phyloP scores from a whole-genome alignment of 2,329 filamentous ascomycete genomes.

The Xylaria arbuscula region DNA sequence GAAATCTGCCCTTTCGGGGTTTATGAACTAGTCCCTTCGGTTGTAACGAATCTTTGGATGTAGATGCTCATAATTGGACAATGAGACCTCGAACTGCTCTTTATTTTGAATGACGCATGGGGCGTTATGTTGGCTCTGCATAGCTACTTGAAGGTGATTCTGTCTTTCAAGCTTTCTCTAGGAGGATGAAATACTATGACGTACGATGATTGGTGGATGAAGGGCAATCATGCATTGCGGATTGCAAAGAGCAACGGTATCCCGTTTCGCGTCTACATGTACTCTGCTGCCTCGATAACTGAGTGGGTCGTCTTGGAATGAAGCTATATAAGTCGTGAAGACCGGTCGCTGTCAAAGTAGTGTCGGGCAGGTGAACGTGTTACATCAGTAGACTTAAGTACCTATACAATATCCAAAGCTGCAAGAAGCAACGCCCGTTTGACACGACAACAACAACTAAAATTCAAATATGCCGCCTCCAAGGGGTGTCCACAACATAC shows the following conservation, averaged over 20 bases:
- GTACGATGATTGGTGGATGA: too few relatives aligned
- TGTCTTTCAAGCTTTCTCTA: too few relatives aligned
- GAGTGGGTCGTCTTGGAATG: neutral
- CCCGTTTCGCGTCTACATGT: neutral
- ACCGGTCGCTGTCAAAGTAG: neutral
- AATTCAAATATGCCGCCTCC: slow-evolving; percentile 44
- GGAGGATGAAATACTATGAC: too few relatives aligned
- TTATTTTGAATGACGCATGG: neutral
- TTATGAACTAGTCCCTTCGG: slow-evolving; percentile 9
- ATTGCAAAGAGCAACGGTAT: neutral
- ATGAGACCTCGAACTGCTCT: neutral
- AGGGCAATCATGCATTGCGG: too few relatives aligned
- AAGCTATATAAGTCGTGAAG: slow-evolving; percentile 19
- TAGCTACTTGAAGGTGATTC: too few relatives aligned
- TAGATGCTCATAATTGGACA: neutral
- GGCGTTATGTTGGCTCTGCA: neutral
- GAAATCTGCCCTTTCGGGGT: slow-evolving; percentile 11
- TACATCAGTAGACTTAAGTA: neutral
- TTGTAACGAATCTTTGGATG: neutral
- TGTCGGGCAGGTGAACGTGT: neutral
- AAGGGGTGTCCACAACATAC: slow-evolving; percentile 39
- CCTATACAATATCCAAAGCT: neutral
- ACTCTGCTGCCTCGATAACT: neutral
- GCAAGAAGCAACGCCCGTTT: neutral
- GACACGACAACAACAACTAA: neutral